phyloP scores from a whole-genome alignment of 2,329 filamentous ascomycete genomes.

The Fonsecaea pugnacius region DNA sequence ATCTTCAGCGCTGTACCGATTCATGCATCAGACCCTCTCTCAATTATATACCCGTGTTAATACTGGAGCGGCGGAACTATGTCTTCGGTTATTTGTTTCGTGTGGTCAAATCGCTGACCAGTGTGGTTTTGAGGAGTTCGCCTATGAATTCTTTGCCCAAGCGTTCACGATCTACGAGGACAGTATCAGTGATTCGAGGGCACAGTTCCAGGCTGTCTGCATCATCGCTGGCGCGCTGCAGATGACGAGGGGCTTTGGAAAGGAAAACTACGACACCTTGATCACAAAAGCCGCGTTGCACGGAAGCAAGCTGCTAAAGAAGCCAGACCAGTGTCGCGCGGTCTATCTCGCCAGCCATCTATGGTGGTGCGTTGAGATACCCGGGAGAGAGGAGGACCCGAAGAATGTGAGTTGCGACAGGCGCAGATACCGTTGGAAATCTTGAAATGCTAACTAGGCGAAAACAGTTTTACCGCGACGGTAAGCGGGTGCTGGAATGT shows the following conservation, averaged over 20 bases:
- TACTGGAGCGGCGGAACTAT: conserved; percentile 80
- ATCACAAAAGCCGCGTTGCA: conserved; percentile 98
- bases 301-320: conserved; percentile 94
- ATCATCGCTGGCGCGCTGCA: conserved; percentile 89
- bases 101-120: conserved; percentile 93
- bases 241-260: conserved; percentile 84
- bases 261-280: conserved; percentile 97
- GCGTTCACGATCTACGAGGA: conserved; percentile 99
- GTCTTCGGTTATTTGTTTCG: conserved; percentile 84
- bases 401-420: conserved; percentile 65
- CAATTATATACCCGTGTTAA: conserved; percentile 86
- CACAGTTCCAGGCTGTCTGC: conserved; percentile 97
- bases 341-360: conserved; percentile 96
- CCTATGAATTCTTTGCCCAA: conserved; percentile 97
- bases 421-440: not conserved
- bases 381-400: conserved; percentile 77
- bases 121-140: conserved; percentile 89
- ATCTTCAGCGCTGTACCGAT: conserved; percentile 86
- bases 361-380: conserved; percentile 93
- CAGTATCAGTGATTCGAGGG: conserved; percentile 89
- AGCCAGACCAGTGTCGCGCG: conserved; percentile 95
- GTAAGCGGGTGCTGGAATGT: conserved; percentile 95
- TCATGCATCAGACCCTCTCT: conserved; percentile 86
- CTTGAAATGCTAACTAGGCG: conserved; percentile 33
- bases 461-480: conserved; percentile 85